Base-by-base conservation (phyloP, 495 filamentous ascomycete genomes). In the Trichocladium antarcticum region DNA sequence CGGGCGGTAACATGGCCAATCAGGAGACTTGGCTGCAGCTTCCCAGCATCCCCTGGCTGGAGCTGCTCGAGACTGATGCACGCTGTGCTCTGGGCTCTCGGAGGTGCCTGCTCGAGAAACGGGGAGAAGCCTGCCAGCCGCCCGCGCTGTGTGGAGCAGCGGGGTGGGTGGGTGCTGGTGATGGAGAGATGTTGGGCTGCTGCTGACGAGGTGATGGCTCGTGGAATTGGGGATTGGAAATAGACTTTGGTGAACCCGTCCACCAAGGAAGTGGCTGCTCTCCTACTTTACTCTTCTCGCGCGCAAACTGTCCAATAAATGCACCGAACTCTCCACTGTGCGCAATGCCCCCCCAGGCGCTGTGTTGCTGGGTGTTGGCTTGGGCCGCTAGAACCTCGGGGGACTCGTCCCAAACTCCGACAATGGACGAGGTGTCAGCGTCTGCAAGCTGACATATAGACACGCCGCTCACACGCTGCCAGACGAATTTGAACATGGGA, bases 1-100 rank as follows among this genome's bases (percentile, higher is more conserved):
- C 54, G 64, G 68, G 68, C 68, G 68, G 59, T 59, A 69, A 68
- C 58, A 50, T 40, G 51, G 48, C 68, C 68, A 71, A 71, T 71
- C 58, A 70, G 8, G 50, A n/a, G 5, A 39, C 47, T 55, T 36
- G 44, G 19, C 55, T 53, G 37, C 55, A 36, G 42, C 20, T 44
- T 39, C 47, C 43, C 51, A 52, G 57, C 59, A 53, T 55, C 53
- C 55, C 49, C 44, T 48, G 48, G 42, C 54, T 39, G 45, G 37
- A 41, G 38, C 27, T 14, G 15, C 36, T 47, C 29, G 45, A 11
- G 53, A 42, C 37, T 39, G 31, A n/a, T n/a, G 46, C 24, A 39
- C 45, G 31, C 44, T 14, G 44, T 46, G 47, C 46, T 42, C 46
- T 41, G 37, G 19, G 14, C 38, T 27, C 32, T 49, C 44, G 24